These are phyloP conservation scores for Paracorniculantispora psalliotae DNA, from an alignment of 2,329 filamentous ascomycete genomes.

Conservation along the genomic window DNA sequence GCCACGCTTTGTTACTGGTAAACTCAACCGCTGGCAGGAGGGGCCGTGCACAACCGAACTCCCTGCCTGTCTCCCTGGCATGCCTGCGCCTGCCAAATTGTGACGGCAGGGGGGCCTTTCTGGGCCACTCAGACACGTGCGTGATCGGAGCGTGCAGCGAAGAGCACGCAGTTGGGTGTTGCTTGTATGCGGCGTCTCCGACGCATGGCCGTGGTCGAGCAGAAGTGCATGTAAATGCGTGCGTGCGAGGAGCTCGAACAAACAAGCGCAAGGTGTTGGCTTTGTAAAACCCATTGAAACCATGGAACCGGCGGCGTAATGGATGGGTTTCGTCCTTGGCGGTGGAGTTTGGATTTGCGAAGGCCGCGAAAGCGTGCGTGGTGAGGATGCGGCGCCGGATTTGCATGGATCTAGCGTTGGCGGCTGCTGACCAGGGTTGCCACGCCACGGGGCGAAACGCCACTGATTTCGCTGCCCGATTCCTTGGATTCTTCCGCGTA, in stretches of 20 bases:
- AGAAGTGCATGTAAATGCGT: no score
- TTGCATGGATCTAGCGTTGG: not conserved
- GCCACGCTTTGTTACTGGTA: not conserved
- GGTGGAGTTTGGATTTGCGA: constrained; percentile 8
- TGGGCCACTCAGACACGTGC: not conserved
- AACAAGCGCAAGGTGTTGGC: not conserved
- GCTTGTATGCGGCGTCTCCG: not conserved
- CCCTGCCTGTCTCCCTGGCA: not conserved
- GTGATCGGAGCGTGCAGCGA: not conserved
- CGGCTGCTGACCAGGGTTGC: not conserved
- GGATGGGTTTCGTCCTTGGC: constrained; percentile 10
- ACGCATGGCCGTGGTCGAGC: not conserved
- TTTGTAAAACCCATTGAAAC: constrained; percentile 1
- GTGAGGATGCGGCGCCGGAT: not conserved
- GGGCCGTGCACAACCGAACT: not conserved
- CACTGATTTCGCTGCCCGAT: not conserved
- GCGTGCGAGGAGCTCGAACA: not conserved
- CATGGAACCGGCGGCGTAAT: constrained; percentile 6
- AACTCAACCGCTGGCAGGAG: not conserved
- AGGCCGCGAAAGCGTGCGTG: not conserved
- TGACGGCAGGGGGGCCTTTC: not conserved
- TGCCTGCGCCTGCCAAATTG: not conserved
- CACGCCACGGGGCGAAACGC: not conserved
- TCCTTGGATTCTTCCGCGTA: not conserved
- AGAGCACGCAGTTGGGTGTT: not conserved